Percentiles rank a stretch among this genome's conserved stretches.
Evolutionary conservation across 805 yeast genomes (phyloP).

Genomic region (Saccharomycopsis guyanensis): DNA sequence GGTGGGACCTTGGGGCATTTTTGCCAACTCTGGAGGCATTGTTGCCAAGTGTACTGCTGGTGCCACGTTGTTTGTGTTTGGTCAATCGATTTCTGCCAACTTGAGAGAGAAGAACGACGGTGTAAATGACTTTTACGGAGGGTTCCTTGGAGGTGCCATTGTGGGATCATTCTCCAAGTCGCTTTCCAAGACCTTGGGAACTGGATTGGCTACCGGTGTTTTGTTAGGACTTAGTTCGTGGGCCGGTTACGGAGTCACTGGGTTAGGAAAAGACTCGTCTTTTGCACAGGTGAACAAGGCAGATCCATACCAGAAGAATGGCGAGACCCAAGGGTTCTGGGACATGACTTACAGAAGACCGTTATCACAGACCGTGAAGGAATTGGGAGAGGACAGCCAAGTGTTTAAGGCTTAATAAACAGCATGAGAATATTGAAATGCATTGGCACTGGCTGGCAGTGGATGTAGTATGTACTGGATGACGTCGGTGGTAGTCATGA

Average conservation of each 20-base stretch:
- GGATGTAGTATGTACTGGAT: no score
- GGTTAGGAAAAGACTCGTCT: conserved; percentile 36
- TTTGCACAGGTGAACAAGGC: conserved; percentile 23
- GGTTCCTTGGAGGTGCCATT: conserved; percentile 38
- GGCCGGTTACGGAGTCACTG: conserved; percentile 46
- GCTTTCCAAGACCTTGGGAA: conserved; percentile 38
- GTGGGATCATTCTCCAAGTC: conserved; percentile 32
- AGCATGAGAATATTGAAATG: background rate
- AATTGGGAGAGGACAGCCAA: conserved; percentile 41
- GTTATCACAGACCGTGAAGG: conserved; percentile 67
- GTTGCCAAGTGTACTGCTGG: conserved; percentile 37
- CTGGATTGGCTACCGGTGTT: conserved; percentile 37
- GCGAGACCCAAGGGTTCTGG: conserved; percentile 50
- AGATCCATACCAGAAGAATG: conserved; percentile 26
- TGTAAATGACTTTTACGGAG: conserved; percentile 46
- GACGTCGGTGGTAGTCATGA: no score
- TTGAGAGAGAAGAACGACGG: conserved; percentile 57
- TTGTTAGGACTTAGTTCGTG: conserved; percentile 41
- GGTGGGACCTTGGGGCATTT: conserved; percentile 31
- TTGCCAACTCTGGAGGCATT: conserved; percentile 25
- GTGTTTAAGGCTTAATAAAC: conserved; percentile 13
- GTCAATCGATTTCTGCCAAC: conserved; percentile 43
- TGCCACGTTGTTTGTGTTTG: conserved; percentile 40
- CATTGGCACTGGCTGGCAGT: background rate
- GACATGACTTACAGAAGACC: conserved; percentile 77